Conservation (phyloP, 116 monocot species). For the Trichopus zeylanicus region DNA sequence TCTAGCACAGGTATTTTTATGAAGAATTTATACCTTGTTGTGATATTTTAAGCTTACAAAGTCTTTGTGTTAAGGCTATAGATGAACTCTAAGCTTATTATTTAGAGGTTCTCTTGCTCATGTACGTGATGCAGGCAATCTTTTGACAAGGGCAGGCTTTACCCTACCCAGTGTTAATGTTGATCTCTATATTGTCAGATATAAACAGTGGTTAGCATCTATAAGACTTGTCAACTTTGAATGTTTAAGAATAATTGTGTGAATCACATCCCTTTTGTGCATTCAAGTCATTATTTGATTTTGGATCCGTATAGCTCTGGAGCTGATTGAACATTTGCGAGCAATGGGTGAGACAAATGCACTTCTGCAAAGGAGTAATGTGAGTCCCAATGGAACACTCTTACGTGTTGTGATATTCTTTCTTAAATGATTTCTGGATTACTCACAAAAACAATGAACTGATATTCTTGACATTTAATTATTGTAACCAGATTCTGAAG, state of each 20-base stretch:
- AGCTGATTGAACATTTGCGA: constrained; percentile 87
- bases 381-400: no score
- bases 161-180: constrained; percentile 94
- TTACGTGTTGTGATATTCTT: background rate
- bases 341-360: constrained; percentile 96
- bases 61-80: background rate
- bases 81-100: background rate
- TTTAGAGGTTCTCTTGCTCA: constrained; percentile 17
- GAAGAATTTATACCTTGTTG: no score
- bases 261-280: background rate
- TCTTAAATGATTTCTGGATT: no score
- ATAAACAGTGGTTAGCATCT: constrained; percentile 62
- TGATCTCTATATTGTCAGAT: constrained; percentile 86
- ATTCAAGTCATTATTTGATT: no score
- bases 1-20: constrained; percentile 74
- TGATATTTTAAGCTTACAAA: background rate
- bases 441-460: background rate
- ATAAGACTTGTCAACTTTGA: background rate
- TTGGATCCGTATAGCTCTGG: constrained; percentile 53
- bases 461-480: background rate
- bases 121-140: constrained; percentile 98
- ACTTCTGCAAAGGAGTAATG: constrained; percentile 82
- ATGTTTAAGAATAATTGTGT: background rate
- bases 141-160: constrained; percentile 93
- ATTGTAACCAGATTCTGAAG: constrained; percentile 47